Conservation (phyloP, 495 filamentous ascomycete species). For the Aspergillus haitiensis region DNA sequence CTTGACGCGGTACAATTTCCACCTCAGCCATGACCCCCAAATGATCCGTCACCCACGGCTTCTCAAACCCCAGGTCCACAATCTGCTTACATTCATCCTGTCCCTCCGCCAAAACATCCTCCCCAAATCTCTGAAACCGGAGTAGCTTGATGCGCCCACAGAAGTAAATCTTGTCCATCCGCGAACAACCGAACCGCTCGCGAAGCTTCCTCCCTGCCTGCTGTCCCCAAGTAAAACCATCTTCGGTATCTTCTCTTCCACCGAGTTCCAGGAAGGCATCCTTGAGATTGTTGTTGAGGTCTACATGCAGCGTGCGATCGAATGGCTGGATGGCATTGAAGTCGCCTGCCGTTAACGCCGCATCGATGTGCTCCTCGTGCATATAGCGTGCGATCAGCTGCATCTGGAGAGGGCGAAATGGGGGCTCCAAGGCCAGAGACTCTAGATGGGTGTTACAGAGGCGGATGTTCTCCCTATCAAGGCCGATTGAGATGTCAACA, state of each 20-base stretch:
- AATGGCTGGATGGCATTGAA: conserved; percentile 20
- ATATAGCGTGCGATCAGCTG: conserved; percentile 2
- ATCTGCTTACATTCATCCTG: not conserved
- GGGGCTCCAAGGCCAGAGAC: conserved; percentile 11
- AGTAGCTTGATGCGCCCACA: conserved; percentile 2
- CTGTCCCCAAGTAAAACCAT: conserved; percentile 21
- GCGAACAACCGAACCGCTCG: conserved; percentile 11
- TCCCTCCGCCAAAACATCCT: conserved; percentile 1
- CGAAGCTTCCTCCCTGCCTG: conserved; percentile 8
- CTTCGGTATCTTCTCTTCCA: conserved; percentile 9
- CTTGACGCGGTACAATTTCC: not conserved
- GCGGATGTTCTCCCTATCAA: not conserved
- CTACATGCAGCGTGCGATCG: conserved; percentile 11
- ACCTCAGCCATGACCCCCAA: conserved; percentile 14
- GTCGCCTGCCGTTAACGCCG: conserved; percentile 8
- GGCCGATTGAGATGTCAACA: conserved; percentile 5
- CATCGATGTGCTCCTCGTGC: not conserved
- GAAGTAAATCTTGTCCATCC: conserved; percentile 21
- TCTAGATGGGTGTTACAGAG: conserved; percentile 19
- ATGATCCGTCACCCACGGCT: conserved; percentile 22
- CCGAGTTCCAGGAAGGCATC: conserved; percentile 17
- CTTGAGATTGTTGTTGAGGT: conserved; percentile 10
- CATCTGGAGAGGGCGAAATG: conserved; percentile 14
- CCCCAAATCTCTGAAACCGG: conserved; percentile 14
- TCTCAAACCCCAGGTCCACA: conserved; percentile 12